Base-by-base conservation (phyloP, 306 rosid species). In the Senna tora region DNA sequence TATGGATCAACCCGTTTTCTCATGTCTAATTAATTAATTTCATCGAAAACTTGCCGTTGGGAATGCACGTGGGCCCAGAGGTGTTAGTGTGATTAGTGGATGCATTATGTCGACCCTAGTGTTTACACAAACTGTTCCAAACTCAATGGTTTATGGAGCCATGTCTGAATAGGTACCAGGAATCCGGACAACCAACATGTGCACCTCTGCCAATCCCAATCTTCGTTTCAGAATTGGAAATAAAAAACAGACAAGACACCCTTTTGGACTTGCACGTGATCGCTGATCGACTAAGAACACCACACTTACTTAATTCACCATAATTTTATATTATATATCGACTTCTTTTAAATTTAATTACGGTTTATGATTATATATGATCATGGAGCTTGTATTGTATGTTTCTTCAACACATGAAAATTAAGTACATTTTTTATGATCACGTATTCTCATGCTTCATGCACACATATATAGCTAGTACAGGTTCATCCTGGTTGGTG, bases 141-240 rank as follows among this genome's bases (percentile, higher is more conserved):
- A 5, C 39, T 36, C 39, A 36, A 36, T 4, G 6, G 39, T 36
- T 36, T 36, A 74, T 71, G 73, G 14, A 52, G 65, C 6, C 75
- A 20, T 68, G 85, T 84, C 81, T 81, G 52, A 46, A 82, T 36
- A 36, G 84, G 36, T 41, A 75, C 72, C 71, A 70, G 16, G 39
- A 69, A 63, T 38, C 46, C 64, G 20, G 72, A 81, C 86, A 75
- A 77, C 50, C 77, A 36, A 83, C 89, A 84, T 69, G 85, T 86
- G 95, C 87, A 50, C 22, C 32, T 43, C 79, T 82, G 79, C 73
- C 72, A 74, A 80, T 77, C 75, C 79, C 73, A 46, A 83, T 67
- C 81, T 72, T 75, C 32, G 39, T 68, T 55, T 77, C 61, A 39
- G 20, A 78, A 71, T 49, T 68, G 21, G 45, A n/a, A 57, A 57